Evolutionary conservation across 805 yeast genomes (phyloP), one percentile per base, ranked within the genome.

Genomic region (Lachancea sp.): DNA sequence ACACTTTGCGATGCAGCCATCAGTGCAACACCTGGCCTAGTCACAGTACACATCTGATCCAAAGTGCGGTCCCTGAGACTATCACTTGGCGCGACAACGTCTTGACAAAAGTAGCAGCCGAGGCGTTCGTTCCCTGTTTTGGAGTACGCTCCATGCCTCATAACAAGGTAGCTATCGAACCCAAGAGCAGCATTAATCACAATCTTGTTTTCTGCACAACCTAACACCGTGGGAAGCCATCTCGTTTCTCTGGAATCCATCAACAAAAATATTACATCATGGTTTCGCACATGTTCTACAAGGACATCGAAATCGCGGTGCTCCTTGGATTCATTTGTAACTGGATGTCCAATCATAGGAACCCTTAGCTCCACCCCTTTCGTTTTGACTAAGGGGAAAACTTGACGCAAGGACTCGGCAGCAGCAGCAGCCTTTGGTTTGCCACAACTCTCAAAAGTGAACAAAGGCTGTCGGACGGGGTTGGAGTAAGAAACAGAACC

Each of bases 21-120:
- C 52, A 83, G 65, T 0, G 99, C 96, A 1, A 83, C 89, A 0
- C 99, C 98, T 0, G 99, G 97, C 29, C 98, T 70, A 0, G 98
- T 92, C 1, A 92, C 98, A 0, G 99, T 92, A 56, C 99, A 92
- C 97, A 92, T 92, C 61, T 92, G 97, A 63, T 92, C 99, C 42
- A 92, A 66, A 0, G 97, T 84, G 38, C 95, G 70, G 54, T 88
- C 95, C 0, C 85, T 71, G n/a, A 86, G 64, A 43, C 95, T 82
- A 58, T 92, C 95, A 2, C 78, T 69, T 0, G 99, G 98, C 0
- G 97, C 97, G 38, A 87, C 87, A 7, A 92, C 89, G 58, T 92
- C 98, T 58, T 87, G 86, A 62, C 99, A 92, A 61, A 83, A 92
- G 63, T 92, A 92, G 60, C 99, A 92, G 0, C 99, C 98, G 31